These are phyloP conservation scores for Betula pendula DNA, from an alignment of 306 rosid genomes.

Conservation along the genomic window DNA sequence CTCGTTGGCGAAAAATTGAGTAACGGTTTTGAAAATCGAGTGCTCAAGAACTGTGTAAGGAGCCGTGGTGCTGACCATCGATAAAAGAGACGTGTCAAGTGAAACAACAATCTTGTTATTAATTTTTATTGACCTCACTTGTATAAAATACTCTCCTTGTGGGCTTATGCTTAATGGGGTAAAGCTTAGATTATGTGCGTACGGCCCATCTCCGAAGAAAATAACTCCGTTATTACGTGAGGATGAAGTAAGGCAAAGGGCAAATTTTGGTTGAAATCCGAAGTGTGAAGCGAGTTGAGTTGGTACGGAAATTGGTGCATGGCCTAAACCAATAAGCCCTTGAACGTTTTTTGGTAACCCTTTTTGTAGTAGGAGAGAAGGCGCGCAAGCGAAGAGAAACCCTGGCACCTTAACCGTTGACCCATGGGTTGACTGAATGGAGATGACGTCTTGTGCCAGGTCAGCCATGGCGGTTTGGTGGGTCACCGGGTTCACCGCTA, in stretches of 20 bases:
- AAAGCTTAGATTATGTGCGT: constrained; percentile 25
- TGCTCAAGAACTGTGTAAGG: constrained; percentile 47
- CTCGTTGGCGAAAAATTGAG: constrained; percentile 24
- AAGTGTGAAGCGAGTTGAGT: constrained; percentile 50
- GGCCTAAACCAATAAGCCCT: constrained; percentile 51
- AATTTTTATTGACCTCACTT: constrained; percentile 32
- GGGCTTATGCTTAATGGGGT: constrained; percentile 40
- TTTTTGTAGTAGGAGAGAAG: constrained; percentile 35
- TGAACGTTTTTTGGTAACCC: constrained; percentile 43
- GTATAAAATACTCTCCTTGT: constrained; percentile 47
- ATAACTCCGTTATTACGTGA: constrained; percentile 26
- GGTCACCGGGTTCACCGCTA: constrained; percentile 48
- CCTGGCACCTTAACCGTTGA: constrained; percentile 31
- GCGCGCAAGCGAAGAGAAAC: constrained; percentile 64
- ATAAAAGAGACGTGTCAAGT: neutral
- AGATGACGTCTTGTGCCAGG: constrained; percentile 51
- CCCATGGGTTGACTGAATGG: constrained; percentile 28
- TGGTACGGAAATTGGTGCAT: constrained; percentile 41
- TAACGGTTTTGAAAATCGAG: constrained; percentile 29
- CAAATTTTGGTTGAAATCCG: constrained; percentile 42
- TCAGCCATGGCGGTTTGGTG: constrained; percentile 37
- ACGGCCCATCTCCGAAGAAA: constrained; percentile 45
- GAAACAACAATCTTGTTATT: constrained; percentile 41
- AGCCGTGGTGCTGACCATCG: constrained; percentile 40
- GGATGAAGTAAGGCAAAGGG: constrained; percentile 43